These are phyloP conservation scores for Pythium myriotylum DNA, from an alignment of 352 stramenopile species.

Conservation along the genomic window DNA sequence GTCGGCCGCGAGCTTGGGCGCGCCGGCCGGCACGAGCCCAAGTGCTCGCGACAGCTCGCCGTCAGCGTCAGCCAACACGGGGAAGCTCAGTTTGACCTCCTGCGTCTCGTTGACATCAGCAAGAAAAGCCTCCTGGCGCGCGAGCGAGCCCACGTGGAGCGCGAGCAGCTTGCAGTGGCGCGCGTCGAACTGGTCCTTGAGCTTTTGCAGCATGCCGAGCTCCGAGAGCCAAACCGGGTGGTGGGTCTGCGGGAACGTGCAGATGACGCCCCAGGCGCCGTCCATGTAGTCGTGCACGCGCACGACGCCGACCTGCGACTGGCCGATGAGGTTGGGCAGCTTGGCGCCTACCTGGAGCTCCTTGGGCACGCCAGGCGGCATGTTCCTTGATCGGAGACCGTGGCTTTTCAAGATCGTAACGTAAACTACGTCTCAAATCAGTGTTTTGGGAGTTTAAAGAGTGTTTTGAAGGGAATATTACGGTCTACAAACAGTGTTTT, in stretches of 20 bases:
- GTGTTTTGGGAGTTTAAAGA: neutral
- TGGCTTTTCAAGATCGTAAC: neutral
- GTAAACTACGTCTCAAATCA: neutral
- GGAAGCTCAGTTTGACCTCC: slow-evolving; percentile 75
- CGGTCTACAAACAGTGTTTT: no score
- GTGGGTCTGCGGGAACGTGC: slow-evolving; percentile 69
- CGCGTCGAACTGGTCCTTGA: slow-evolving; percentile 78
- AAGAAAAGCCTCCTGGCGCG: slow-evolving; percentile 57
- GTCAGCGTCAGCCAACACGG: slow-evolving; percentile 65
- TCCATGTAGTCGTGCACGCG: slow-evolving; percentile 76
- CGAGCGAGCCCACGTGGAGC: slow-evolving; percentile 43
- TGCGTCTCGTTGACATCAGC: slow-evolving; percentile 82
- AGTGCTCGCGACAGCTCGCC: slow-evolving; percentile 65
- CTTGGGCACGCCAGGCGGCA: slow-evolving; percentile 33
- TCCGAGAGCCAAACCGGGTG: slow-evolving; percentile 82
- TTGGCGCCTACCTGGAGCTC: slow-evolving; percentile 69
- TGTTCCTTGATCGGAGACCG: slow-evolving; percentile 7
- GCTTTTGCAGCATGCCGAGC: slow-evolving; percentile 78
- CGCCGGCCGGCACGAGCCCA: slow-evolving; percentile 45
- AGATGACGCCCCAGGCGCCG: slow-evolving; percentile 67
- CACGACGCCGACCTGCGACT: slow-evolving; percentile 73
- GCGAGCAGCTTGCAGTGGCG: slow-evolving; percentile 69
- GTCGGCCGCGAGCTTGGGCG: slow-evolving; percentile 54
- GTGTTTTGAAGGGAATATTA: neutral
- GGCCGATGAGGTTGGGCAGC: slow-evolving; percentile 70